These are phyloP conservation scores for Leishmania guyanensis DNA, from an alignment of 208 protist species.

Conservation along the genomic window DNA sequence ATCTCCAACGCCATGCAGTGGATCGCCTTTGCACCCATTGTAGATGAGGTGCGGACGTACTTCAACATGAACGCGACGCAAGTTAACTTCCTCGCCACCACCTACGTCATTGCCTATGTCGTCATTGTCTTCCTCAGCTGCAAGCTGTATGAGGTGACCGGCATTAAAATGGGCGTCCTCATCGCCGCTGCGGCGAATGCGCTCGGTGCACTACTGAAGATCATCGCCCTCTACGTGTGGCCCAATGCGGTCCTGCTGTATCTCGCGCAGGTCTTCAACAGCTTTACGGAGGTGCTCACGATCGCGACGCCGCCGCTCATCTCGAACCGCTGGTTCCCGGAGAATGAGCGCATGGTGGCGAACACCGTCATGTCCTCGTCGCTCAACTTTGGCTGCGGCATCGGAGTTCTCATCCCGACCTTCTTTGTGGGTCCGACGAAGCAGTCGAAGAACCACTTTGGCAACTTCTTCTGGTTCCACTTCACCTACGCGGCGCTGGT, in stretches of 20 bases:
- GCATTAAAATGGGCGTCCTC: constrained; percentile 57
- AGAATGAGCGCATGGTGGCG: constrained; percentile 61
- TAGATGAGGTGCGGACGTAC: constrained; percentile 51
- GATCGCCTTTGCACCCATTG: constrained; percentile 67
- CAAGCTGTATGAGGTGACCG: constrained; percentile 75
- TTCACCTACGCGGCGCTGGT: constrained; percentile 42
- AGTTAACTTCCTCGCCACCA: constrained; percentile 73
- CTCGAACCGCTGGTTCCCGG: constrained; percentile 78
- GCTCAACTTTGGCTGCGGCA: constrained; percentile 71
- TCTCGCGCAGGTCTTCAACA: constrained; percentile 70
- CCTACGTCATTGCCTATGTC: constrained; percentile 83
- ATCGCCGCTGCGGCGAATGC: constrained; percentile 54
- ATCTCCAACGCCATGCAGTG: constrained; percentile 79
- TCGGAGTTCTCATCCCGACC: constrained; percentile 67
- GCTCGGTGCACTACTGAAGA: constrained; percentile 61
- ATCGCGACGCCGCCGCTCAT: constrained; percentile 82
- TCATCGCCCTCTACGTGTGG: constrained; percentile 67
- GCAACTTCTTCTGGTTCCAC: constrained; percentile 76
- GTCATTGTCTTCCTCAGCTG: constrained; percentile 79
- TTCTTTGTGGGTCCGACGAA: constrained; percentile 69
- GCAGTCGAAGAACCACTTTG: constrained; percentile 53
- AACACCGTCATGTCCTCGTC: constrained; percentile 69
- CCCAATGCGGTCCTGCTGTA: constrained; percentile 59
- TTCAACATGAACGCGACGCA: constrained; percentile 64
- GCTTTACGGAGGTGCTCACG: constrained; percentile 71